A percentile compares a stretch with the other conserved stretches of the same genome.
Conservation (phyloP, 129 eudicot species). For the Rutidosis leptorrhynchoides region DNA sequence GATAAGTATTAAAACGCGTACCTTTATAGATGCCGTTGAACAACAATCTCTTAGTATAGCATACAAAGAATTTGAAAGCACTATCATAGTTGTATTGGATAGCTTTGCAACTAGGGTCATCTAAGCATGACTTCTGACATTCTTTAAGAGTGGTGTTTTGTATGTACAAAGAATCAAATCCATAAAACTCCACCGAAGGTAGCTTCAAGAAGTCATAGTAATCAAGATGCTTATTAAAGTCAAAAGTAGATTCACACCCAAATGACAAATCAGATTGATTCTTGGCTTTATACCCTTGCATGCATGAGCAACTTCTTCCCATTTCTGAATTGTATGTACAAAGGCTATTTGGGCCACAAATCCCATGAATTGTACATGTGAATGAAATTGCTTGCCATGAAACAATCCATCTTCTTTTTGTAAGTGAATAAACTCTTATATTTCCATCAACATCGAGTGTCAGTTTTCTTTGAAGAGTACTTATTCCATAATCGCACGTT, state of each 20-base stretch:
- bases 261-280: conserved; percentile 1
- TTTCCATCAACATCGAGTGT: conserved; percentile 12
- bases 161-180: background rate
- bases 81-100: background rate
- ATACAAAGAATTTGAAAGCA: background rate
- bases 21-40: background rate
- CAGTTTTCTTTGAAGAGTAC: background rate
- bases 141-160: background rate
- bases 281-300: conserved; percentile 13
- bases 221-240: background rate
- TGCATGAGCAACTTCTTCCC: conserved; percentile 8
- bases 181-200: conserved; percentile 3
- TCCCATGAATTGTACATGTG: background rate
- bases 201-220: background rate
- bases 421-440: background rate
- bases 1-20: background rate
- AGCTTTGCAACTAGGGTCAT: background rate
- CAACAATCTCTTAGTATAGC: background rate
- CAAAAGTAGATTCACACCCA: conserved; percentile 1
- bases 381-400: conserved; percentile 9
- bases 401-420: background rate
- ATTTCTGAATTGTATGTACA: background rate
- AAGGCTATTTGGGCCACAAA: conserved; percentile 14
- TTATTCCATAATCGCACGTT: background rate
- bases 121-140: background rate